Percentiles rank a stretch among this genome's conserved stretches.
These are phyloP conservation scores for Tulasnella sp. DNA, from an alignment of 768 basidiomycete genomes.

Conservation along the genomic window DNA sequence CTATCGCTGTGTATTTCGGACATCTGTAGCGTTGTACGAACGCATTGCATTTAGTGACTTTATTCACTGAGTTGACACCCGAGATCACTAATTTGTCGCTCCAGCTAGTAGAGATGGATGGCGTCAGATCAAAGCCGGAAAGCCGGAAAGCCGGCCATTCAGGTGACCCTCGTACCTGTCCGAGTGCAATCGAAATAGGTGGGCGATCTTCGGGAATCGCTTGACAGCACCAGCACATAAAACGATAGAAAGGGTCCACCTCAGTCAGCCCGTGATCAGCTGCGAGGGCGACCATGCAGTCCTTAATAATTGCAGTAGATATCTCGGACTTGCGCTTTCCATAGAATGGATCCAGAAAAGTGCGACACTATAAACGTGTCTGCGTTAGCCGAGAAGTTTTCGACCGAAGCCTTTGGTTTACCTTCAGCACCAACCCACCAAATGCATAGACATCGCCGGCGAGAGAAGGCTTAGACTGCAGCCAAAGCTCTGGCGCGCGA, in stretches of 20 bases:
- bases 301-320: background rate
- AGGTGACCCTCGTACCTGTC: background rate
- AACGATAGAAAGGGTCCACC: background rate
- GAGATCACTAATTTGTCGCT: background rate
- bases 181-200: background rate
- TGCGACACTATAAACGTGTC: background rate
- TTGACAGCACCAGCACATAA: background rate
- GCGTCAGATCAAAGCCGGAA: background rate
- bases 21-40: no score
- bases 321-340: background rate
- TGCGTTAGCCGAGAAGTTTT: background rate
- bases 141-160: background rate
- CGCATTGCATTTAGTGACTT: background rate
- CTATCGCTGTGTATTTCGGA: no score
- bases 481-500: background rate
- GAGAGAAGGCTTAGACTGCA: background rate
- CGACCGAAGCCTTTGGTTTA: background rate
- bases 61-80: background rate
- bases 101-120: background rate
- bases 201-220: background rate
- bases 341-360: background rate
- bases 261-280: background rate
- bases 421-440: background rate
- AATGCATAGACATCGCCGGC: constrained; percentile 2
- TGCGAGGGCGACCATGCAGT: background rate